Evolutionary conservation across 2,329 filamentous ascomycete species (phyloP), one percentile per base, ranked within the genome.

Genomic region (Sporothrix schenckii): DNA sequence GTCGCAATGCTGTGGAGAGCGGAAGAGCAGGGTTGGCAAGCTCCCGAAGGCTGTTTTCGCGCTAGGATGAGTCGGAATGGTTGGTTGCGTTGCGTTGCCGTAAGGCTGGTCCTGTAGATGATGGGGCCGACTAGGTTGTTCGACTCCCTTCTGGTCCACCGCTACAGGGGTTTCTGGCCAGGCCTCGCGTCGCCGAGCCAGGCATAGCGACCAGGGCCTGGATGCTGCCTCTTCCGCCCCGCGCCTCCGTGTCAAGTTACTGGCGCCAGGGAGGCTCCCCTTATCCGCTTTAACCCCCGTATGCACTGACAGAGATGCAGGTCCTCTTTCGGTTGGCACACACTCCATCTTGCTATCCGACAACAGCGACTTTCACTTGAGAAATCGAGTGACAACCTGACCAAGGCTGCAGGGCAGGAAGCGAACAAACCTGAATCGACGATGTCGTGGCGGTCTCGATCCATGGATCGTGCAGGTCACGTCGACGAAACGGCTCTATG

Each of bases 31-130:
- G 24, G 61, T 65, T 50, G 44, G 6, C 24, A 30, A 65, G 44
- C 44, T 65, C 44, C 61, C 41, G 60, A 50, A 34, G 27, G 10
- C 39, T 47, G 3, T 47, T 19, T 44, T 61, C 21, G 39, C 21
- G 41, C 39, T 63, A n/a, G 39, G 39, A 27, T 63, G 19, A 21
- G 44, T 30, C 21, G 44, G 44, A 50, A n/a, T 21, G 61, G 41
- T 65, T 65, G 41, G 24, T 50, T 50, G 44, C 14, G 61, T 65
- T 65, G 44, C 61, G 61, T 65, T 65, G 44, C 44, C 50, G 61
- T 50, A 24, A 65, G 24, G 61, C 61, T 50, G 61, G 61, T 24
- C 44, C 61, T 24, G 61, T 65, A 44, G 21, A 9, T 14, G 60
- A 50, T 50, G 60, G 44, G 41, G 11, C 7, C 60, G 6, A 47